Evolutionary conservation across 306 rosid genomes (phyloP), one percentile per base, ranked within the genome.

Genomic region (Oemleria cerasiformis): DNA sequence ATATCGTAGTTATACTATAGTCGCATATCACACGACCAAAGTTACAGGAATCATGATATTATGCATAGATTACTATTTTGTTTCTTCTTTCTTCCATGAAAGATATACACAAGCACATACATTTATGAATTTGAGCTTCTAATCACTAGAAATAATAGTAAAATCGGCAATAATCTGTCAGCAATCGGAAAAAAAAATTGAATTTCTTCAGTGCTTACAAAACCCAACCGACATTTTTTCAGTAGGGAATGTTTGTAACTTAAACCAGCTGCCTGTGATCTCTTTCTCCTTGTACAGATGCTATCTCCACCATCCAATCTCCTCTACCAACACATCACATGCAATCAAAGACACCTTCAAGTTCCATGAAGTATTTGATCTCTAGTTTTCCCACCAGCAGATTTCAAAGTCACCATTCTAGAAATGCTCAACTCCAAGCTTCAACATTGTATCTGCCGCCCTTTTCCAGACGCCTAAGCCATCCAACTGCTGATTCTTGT

Each of bases 391-490:
- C 43, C 56, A 48, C 40, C 72, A 63, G 39, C 62, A 42, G 72
- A 78, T 78, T 82, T 72, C 78, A 21, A 56, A 56, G 61, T 56
- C 61, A 11, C 15, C 11, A 21, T 6, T 66, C n/a, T 20, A 38
- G 17, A 41, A 13, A 4, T 45, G 41, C 30, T 80, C 80, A 90
- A 78, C 89, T 84, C 98, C 97, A 92, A n/a, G 92, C 97, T 83
- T 94, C 96, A 49, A 91, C 75, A 65, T 83, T 88, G 83, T 73
- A 94, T 78, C 74, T 91, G 66, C 92, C 91, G 59, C 83, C 82
- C 77, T 57, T 94, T 75, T 91, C 96, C 70, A 88, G 81, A 45
- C 81, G 81, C 55, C 86, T 87, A 76, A 89, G 80, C 96, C 91
- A 94, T 80, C 90, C 83, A 47, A 47, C 79, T 54, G 98, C 91